These are phyloP conservation scores for Trichoderma gamsii DNA, from an alignment of 495 filamentous ascomycete species.

Conservation along the genomic window DNA sequence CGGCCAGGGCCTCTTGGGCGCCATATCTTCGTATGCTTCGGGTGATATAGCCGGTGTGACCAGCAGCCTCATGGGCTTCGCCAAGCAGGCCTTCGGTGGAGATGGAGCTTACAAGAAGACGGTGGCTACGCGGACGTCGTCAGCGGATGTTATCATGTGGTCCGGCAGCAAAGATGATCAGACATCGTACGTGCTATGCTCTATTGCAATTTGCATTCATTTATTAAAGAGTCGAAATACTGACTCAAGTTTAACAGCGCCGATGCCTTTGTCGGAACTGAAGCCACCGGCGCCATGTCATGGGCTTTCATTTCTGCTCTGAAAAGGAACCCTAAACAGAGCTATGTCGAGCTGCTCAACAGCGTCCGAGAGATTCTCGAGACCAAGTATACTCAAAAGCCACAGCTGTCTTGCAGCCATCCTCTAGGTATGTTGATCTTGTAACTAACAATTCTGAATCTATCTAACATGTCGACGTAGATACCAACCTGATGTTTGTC, in stretches of 20 bases:
- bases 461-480: slow-evolving; percentile 23
- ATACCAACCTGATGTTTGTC: slow-evolving; percentile 42
- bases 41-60: slow-evolving; percentile 78
- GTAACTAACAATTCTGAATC: not conserved
- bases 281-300: slow-evolving; percentile 96
- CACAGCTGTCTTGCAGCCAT: slow-evolving; percentile 93
- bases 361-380: slow-evolving; percentile 85
- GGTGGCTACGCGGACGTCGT: slow-evolving; percentile 82
- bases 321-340: slow-evolving; percentile 91
- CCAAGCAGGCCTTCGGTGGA: slow-evolving; percentile 82
- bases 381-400: slow-evolving; percentile 88
- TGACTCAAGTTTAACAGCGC: slow-evolving; percentile 36
- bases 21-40: slow-evolving; percentile 73
- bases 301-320: slow-evolving; percentile 88
- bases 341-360: slow-evolving; percentile 89
- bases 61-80: slow-evolving; percentile 64
- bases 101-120: slow-evolving; percentile 79
- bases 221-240: too few species aligned
- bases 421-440: slow-evolving; percentile 65
- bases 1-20: slow-evolving; percentile 78
- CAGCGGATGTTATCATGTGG: slow-evolving; percentile 99
- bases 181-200: slow-evolving; percentile 61
- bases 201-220: too few species aligned
- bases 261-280: slow-evolving; percentile 58
- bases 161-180: slow-evolving; percentile 92